phyloP scores from a whole-genome alignment of 805 yeast genomes.

The Wickerhamomyces hampshirensis region DNA sequence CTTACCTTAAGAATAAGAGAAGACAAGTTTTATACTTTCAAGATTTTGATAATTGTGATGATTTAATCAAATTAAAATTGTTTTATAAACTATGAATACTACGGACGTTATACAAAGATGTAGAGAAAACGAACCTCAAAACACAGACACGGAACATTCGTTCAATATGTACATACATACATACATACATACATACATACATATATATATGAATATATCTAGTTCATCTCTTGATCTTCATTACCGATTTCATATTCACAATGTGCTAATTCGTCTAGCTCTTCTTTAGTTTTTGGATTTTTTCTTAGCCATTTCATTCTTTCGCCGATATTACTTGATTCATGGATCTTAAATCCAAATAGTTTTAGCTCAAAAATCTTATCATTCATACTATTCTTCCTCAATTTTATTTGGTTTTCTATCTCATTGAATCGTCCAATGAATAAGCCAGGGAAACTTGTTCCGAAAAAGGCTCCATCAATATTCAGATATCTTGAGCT shows the following conservation, averaged over 20 bases:
- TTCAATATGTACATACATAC: too few species aligned
- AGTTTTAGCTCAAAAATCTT: conserved; percentile 64
- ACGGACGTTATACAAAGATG: background rate
- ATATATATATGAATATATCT: too few species aligned
- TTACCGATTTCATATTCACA: conserved; percentile 51
- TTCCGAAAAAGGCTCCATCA: conserved; percentile 97
- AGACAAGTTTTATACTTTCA: conserved; percentile 19
- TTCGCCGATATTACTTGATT: conserved; percentile 75
- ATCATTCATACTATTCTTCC: conserved; percentile 33
- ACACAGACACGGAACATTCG: too few species aligned
- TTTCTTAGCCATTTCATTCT: conserved; percentile 93
- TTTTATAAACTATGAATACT: background rate
- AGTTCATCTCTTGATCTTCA: conserved; percentile 16
- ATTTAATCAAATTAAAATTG: conserved; percentile 16
- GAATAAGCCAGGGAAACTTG: conserved; percentile 90
- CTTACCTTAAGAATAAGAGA: conserved; percentile 4
- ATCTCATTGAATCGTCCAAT: conserved; percentile 89
- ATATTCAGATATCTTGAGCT: conserved; percentile 81
- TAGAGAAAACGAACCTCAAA: too few species aligned
- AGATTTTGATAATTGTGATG: conserved; percentile 24
- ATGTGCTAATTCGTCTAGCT: conserved; percentile 53
- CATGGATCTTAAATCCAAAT: conserved; percentile 83
- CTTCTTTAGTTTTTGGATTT: conserved; percentile 59
- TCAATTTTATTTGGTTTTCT: conserved; percentile 64
- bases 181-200: too few species aligned